Conservation (phyloP, 2,329 filamentous ascomycete genomes). For the Aspergillus udagawae region DNA sequence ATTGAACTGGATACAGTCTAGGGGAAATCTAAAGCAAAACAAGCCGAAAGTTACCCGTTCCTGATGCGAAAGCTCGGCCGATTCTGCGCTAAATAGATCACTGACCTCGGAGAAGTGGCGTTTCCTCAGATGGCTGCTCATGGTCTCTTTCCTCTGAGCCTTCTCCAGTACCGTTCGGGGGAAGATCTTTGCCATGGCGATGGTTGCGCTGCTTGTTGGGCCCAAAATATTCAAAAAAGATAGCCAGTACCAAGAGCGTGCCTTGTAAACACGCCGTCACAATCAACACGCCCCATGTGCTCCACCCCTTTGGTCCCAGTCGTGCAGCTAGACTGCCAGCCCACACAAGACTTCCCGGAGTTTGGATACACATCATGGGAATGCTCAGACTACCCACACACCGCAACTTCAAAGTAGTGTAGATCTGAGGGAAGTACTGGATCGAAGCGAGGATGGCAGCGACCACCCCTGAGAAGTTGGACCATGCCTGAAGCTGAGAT, state of each 20-base stretch:
- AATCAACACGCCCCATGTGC: conserved; percentile 88
- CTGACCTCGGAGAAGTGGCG: conserved; percentile 30
- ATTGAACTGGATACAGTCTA: background rate
- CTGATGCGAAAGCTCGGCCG: background rate
- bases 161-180: conserved; percentile 4
- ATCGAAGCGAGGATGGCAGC: conserved; percentile 74
- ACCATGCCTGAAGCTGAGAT: conserved; percentile 68
- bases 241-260: conserved; percentile 70
- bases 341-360: conserved; percentile 86
- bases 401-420: conserved; percentile 79
- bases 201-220: conserved; percentile 42
- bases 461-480: conserved; percentile 77
- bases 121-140: conserved; percentile 30
- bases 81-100: conserved; percentile 6
- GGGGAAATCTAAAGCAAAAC: background rate
- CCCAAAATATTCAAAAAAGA: conserved; percentile 59
- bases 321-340: conserved; percentile 77
- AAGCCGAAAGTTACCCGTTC: background rate
- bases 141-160: conserved; percentile 10
- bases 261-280: conserved; percentile 85
- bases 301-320: conserved; percentile 82
- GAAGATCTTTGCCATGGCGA: conserved; percentile 17
- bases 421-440: conserved; percentile 94
- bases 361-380: conserved; percentile 98
- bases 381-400: conserved; percentile 89